Conservation (phyloP, 257 asterid genomes). For the Asclepias syriaca region DNA sequence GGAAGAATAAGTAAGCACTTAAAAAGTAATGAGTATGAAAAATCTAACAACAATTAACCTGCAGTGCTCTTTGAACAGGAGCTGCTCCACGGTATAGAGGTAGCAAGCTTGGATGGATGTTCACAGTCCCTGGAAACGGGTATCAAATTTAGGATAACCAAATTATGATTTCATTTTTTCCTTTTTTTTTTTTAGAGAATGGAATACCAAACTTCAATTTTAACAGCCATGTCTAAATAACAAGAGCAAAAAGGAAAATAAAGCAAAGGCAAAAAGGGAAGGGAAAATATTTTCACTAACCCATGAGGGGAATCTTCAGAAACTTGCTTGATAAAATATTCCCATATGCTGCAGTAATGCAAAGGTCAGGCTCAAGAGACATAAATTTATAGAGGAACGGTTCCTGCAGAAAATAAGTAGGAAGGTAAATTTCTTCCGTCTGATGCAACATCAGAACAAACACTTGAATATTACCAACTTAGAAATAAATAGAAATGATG, state of each 20-base stretch:
- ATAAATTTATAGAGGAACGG: conserved; percentile 51
- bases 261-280: neutral
- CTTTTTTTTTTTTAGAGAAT: neutral
- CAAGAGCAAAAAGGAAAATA: neutral
- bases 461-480: neutral
- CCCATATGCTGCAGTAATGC: conserved; percentile 97
- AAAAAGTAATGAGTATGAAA: neutral
- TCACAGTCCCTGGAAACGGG: conserved; percentile 72
- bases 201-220: neutral
- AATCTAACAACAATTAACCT: conserved; percentile 38
- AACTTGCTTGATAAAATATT: conserved; percentile 81
- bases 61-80: conserved; percentile 95
- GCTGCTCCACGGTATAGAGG: conserved; percentile 99
- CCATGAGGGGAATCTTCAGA: conserved; percentile 78
- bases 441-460: neutral
- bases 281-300: conserved; percentile 40
- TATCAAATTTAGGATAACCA: conserved; percentile 28
- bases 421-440: conserved; percentile 5
- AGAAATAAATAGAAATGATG: neutral
- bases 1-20: neutral
- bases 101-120: conserved; percentile 88
- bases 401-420: conserved; percentile 46
- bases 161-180: conserved; percentile 14
- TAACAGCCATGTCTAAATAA: neutral
- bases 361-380: conserved; percentile 86